Conservation (phyloP, 768 basidiomycete genomes). For the Termitomyces sp. region DNA sequence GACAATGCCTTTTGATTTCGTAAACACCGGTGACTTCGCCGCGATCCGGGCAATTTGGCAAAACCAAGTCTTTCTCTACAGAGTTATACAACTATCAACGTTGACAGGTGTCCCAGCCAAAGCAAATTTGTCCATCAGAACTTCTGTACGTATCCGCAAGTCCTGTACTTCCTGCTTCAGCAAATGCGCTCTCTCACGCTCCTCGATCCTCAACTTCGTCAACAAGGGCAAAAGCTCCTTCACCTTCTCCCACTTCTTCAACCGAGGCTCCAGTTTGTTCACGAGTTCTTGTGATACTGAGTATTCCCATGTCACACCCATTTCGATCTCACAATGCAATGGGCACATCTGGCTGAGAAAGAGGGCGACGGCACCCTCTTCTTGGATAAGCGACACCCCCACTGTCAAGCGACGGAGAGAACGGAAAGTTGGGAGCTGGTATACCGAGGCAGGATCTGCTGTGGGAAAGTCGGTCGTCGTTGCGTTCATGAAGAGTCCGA, state of each 20-base stretch:
- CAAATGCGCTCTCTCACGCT: slow-evolving; percentile 22
- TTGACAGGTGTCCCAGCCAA: not conserved
- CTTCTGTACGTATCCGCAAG: slow-evolving; percentile 35
- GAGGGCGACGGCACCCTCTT: slow-evolving; percentile 38
- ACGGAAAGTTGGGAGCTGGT: slow-evolving; percentile 22
- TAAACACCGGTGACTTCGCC: not conserved
- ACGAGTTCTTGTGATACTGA: slow-evolving; percentile 1
- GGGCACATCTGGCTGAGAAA: slow-evolving; percentile 51
- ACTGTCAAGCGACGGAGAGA: slow-evolving; percentile 33
- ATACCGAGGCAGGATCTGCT: slow-evolving; percentile 9
- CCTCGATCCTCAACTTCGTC: slow-evolving; percentile 42
- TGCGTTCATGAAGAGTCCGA: slow-evolving; percentile 37
- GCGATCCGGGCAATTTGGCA: not conserved
- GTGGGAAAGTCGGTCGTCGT: slow-evolving; percentile 18
- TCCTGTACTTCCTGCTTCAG: slow-evolving; percentile 45
- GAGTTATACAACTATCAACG: slow-evolving; percentile 6
- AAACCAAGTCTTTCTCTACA: not conserved
- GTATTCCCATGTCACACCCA: slow-evolving; percentile 46
- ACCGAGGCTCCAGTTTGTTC: slow-evolving; percentile 15
- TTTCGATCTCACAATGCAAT: slow-evolving; percentile 31
- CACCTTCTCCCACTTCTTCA: slow-evolving; percentile 34
- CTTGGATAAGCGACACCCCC: slow-evolving; percentile 42
- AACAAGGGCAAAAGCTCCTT: slow-evolving; percentile 37
- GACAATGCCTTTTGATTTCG: not conserved
- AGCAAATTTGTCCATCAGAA: slow-evolving; percentile 31